These are phyloP conservation scores for Apiotrichum laibachii DNA, from an alignment of 1,284 basidiomycete genomes.

Conservation along the genomic window DNA sequence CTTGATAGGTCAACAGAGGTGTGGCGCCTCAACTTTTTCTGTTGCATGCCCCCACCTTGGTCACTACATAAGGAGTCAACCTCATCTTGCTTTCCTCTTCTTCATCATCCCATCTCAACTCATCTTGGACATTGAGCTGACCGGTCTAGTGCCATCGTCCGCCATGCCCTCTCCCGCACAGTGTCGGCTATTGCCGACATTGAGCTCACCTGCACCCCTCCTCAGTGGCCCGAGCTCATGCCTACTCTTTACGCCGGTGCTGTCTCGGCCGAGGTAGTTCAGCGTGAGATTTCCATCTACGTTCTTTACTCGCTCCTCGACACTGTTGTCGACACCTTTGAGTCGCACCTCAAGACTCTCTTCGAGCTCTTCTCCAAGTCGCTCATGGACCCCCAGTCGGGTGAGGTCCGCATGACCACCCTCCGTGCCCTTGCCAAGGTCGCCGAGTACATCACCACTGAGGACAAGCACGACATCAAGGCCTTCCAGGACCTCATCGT, in stretches of 20 bases:
- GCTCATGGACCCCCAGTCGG: constrained; percentile 81
- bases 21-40: background rate
- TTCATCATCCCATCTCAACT: background rate
- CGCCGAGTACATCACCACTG: constrained; percentile 86
- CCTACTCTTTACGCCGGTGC: constrained; percentile 83
- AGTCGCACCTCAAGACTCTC: constrained; percentile 71
- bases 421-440: constrained; percentile 86
- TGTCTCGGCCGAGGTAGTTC: constrained; percentile 64
- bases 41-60: too few relatives aligned
- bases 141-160: constrained; percentile 69
- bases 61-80: background rate
- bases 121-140: background rate
- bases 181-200: constrained; percentile 89
- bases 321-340: constrained; percentile 83
- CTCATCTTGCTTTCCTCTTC: background rate
- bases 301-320: constrained; percentile 91
- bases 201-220: constrained; percentile 69
- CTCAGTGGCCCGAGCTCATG: constrained; percentile 80
- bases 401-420: constrained; percentile 88
- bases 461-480: constrained; percentile 84
- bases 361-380: constrained; percentile 78
- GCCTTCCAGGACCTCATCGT: constrained; percentile 87
- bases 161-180: constrained; percentile 85
- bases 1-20: background rate
- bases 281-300: constrained; percentile 88